phyloP scores from a whole-genome alignment of 2,329 filamentous ascomycete species.

The Penicillium italicum region DNA sequence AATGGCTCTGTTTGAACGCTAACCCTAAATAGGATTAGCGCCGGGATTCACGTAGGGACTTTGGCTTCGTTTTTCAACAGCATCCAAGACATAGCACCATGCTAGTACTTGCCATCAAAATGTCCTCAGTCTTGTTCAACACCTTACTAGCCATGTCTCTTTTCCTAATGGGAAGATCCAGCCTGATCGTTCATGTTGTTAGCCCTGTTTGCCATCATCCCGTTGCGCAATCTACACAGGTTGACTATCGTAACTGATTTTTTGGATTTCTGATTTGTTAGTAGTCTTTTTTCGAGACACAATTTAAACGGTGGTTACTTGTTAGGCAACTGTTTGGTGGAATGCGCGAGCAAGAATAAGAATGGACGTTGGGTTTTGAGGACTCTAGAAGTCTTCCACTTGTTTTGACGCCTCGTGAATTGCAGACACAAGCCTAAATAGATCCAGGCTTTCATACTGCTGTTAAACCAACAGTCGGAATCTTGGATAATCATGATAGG shows the following conservation, averaged over 20 bases:
- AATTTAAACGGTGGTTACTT: no score
- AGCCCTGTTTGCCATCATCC: slow-evolving; percentile 43
- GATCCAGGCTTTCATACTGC: background rate
- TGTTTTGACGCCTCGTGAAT: background rate
- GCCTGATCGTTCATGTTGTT: slow-evolving; percentile 44
- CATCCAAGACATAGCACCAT: slow-evolving; percentile 36
- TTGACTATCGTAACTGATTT: background rate
- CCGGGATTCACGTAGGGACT: no score
- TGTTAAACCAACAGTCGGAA: background rate
- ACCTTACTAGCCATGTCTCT: slow-evolving; percentile 39
- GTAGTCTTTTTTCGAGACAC: no score
- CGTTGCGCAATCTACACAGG: slow-evolving; percentile 29
- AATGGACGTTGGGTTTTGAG: background rate
- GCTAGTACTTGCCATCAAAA: slow-evolving; percentile 39
- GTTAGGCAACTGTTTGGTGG: background rate
- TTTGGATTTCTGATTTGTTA: no score
- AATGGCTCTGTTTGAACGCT: background rate
- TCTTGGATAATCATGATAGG: background rate
- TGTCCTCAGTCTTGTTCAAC: slow-evolving; percentile 42
- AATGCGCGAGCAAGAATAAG: background rate
- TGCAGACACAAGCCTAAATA: background rate
- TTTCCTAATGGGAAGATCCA: slow-evolving; percentile 37
- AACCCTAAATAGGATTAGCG: background rate
- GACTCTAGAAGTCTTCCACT: background rate
- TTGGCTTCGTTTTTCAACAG: no score